These are phyloP conservation scores for Arabidopsis thaliana DNA, from an alignment of 345 rosid species.

Conservation along the genomic window TAIR10.1 NC_003076.8:21551501-21552000, in stretches of 20 bases:
- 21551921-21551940: conserved; percentile 45
- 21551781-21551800: conserved; percentile 72
- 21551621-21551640: conserved; percentile 66
- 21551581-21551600: not conserved
- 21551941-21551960: conserved; percentile 24
- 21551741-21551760: not conserved
- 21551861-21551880: conserved; percentile 85
- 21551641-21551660: conserved; percentile 72
- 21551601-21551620: conserved; percentile 25
- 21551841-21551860: conserved; percentile 81
- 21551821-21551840: conserved; percentile 89
- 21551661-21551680: conserved; percentile 96
- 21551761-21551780: not conserved
- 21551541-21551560: conserved; percentile 9
- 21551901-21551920: conserved; percentile 71
- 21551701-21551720: conserved; percentile 63
- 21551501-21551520: conserved; percentile 49
- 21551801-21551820: conserved; percentile 69
- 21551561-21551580: conserved; percentile 10
- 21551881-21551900: conserved; percentile 98
- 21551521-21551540: conserved; percentile 11
- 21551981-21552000: conserved; percentile 21
- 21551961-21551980: conserved; percentile 1
- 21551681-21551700: conserved; percentile 98
- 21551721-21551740: not conserved